Conservation (phyloP, 257 asterid species). For the Coffea eugenioides region DNA sequence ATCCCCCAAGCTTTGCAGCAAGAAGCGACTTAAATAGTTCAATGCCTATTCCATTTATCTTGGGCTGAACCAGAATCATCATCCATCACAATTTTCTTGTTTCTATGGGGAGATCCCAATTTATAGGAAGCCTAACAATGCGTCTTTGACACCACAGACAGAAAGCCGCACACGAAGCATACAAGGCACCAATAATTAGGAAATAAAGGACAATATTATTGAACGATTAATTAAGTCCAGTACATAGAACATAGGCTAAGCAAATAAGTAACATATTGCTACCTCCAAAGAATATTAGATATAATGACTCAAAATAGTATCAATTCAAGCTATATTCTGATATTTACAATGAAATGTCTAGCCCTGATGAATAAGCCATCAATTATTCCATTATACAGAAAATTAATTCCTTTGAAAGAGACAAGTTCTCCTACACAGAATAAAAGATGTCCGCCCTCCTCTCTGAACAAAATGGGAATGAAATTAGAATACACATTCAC, state of each 20-base stretch:
- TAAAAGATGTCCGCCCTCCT: background rate
- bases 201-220: background rate
- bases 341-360: slow-evolving; percentile 9
- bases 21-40: too few relatives aligned
- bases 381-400: background rate
- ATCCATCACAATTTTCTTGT: too few relatives aligned
- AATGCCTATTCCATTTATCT: background rate
- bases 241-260: background rate
- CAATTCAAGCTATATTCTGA: background rate
- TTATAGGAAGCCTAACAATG: background rate
- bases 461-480: background rate
- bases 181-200: background rate
- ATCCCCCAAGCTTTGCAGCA: too few relatives aligned
- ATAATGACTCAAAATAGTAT: background rate
- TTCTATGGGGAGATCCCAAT: background rate
- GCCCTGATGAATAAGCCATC: background rate
- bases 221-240: background rate
- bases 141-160: background rate
- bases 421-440: background rate
- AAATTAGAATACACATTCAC: slow-evolving; percentile 7
- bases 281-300: background rate
- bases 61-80: background rate
- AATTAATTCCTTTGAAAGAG: background rate
- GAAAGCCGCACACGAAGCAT: background rate
- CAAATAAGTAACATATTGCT: background rate